Base-by-base conservation (phyloP, 108 stramenopile genomes). In the Phaeodactylum tricornutum region DNA sequence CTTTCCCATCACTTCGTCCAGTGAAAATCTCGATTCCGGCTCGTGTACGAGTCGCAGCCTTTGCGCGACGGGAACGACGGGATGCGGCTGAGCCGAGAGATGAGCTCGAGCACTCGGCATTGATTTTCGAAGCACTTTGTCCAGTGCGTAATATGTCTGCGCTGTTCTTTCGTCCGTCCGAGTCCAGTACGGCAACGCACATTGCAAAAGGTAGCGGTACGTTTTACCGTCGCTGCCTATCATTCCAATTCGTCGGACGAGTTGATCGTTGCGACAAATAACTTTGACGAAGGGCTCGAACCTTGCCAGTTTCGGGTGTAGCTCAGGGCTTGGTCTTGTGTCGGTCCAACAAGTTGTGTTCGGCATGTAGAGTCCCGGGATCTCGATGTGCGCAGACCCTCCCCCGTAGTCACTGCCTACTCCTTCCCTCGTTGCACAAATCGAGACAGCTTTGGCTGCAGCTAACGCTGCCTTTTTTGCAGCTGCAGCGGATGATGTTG, bases 281-380 rank as follows among this genome's bases (percentile, higher is more conserved):
- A 71, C 57, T 35, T 79, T 64, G 17, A 93, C 69, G 26, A 24
- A 42, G 27, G 74, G 70, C 16, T 77, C 70, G 51, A 93, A 93
- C 4, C 66, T 63, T 1, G 79, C 43, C 21, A 93, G 61, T 54
- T 87, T 85, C 6, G 82, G 67, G 43, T 93, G 84, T 17, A 93
- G 67, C 50, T 93, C 91, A 12, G 86, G 86, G 34, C 53, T 55
- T 8, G 91, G 91, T 46, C 69, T 75, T 14, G 40, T 58, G 59
- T 86, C 88, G 2, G 71, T 37, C 31, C 54, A 49, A 2, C 53
- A 51, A 15, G 71, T 53, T 14, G 61, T 53, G 22, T 81, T 86
- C 27, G 84, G 84, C 29, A 69, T 59, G 55, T 93, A 93, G 46
- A 84, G 79, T 0, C 91, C 91, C 34, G 91, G 91, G 56, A 93